A percentile compares a stretch with the other conserved stretches of the same genome.
Evolutionary conservation across 1,139 yeast genomes (phyloP).

Genomic region (Candida sp.): DNA sequence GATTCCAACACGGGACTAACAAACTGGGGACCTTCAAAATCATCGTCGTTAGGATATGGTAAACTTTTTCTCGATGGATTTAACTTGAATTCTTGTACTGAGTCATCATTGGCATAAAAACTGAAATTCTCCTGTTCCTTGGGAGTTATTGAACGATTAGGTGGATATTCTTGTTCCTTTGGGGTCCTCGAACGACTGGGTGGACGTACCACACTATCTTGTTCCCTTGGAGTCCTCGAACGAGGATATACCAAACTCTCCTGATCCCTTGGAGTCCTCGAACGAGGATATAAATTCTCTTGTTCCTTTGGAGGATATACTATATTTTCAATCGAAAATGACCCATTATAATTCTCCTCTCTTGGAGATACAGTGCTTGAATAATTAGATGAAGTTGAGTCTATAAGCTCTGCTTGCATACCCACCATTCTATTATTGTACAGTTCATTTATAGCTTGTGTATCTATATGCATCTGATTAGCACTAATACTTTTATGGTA

Average conservation of each 20-base stretch:
- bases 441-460: not conserved
- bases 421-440: not conserved
- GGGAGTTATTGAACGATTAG: not conserved
- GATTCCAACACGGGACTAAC: constrained; percentile 12
- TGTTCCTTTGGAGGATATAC: not conserved
- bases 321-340: not conserved
- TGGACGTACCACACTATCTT: no score
- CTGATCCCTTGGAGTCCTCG: not conserved
- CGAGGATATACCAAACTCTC: not conserved
- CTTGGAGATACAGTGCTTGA: not conserved
- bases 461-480: not conserved
- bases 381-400: not conserved
- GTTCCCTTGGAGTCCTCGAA: no score
- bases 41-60: not conserved
- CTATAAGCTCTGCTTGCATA: not conserved
- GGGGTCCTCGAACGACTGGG: no score
- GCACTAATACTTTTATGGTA: constrained; percentile 2
- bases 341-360: not conserved
- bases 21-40: not conserved
- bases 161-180: not conserved
- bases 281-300: not conserved
- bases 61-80: constrained; percentile 12
- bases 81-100: constrained; percentile 20
- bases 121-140: constrained; percentile 12
- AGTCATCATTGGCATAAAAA: constrained; percentile 22